Evolutionary conservation across 23 red algal species (phyloP).

Genomic region (Pyropia haitanensis): DNA sequence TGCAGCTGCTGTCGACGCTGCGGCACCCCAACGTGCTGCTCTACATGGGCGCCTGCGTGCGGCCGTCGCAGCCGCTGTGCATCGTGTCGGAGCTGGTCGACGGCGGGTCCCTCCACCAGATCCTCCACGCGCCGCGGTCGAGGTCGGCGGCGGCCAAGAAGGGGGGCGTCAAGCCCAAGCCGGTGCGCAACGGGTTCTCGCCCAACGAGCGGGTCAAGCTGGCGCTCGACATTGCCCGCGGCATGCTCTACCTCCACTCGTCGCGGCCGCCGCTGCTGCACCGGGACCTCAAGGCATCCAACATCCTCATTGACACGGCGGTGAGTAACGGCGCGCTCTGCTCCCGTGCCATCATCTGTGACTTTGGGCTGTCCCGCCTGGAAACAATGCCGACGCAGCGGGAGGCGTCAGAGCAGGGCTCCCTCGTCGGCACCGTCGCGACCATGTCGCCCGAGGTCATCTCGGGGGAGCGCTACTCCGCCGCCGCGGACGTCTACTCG

Average conservation of each 20-base stretch:
- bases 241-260: constrained; percentile 75
- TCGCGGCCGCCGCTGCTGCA: constrained; percentile 54
- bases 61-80: constrained; percentile 70
- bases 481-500: constrained; percentile 55
- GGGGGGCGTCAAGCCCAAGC: background rate
- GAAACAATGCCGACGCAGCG: background rate
- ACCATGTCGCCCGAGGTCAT: constrained; percentile 80
- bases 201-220: constrained; percentile 5
- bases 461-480: constrained; percentile 23
- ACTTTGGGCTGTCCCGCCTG: constrained; percentile 49
- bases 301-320: constrained; percentile 43
- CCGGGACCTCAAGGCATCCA: constrained; percentile 77
- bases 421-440: constrained; percentile 37
- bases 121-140: constrained; percentile 41
- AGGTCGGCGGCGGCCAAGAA: too few species aligned
- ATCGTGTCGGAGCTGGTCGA: constrained; percentile 87
- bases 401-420: constrained; percentile 5
- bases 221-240: constrained; percentile 51
- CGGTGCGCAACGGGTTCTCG: background rate
- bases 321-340: background rate
- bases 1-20: constrained; percentile 76
- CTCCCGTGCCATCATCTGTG: constrained; percentile 53
- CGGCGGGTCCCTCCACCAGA: constrained; percentile 75
- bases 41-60: constrained; percentile 92
- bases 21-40: constrained; percentile 96